Evolutionary conservation across 768 basidiomycete species (phyloP), one percentile per base, ranked within the genome.

Genomic region (Galerina marginata): DNA sequence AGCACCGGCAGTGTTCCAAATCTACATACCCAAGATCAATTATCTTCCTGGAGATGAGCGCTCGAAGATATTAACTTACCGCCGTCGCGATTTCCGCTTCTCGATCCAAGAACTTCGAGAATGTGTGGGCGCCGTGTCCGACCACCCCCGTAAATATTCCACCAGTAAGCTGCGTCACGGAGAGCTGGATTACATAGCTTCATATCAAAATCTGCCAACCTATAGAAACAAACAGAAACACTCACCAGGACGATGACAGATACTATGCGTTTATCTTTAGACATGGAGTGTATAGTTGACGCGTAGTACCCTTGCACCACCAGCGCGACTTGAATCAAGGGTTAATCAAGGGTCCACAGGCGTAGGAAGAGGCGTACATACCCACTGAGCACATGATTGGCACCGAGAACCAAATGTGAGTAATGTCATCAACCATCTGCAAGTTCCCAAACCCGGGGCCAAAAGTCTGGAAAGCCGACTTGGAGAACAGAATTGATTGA

Each of bases 1-100:
- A 46, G 51, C 50, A 6, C 50, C 60, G 14, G 60, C 50, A 45
- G 55, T 49, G 26, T 61, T 61, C 60, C 60, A 61, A n/a, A 61
- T 39, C 55, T 61, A 25, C 20, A 38, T 5, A 29, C 14, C 14
- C n/a, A 29, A 46, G 2, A 33, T 29, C 1, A 37, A 38, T 45
- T 11, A 29, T 26, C 47, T 29, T n/a, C 16, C 36, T 47, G 29
- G 20, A 3, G 25, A 56, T 29, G 12, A 50, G n/a, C 14, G 16
- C 39, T 29, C 29, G 44, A 16, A 25, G 48, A 16, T 25, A 52
- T 42, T 25, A 1, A 20, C 60, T 26, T 46, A 61, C 60, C 14
- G 49, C 55, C 15, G 50, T 53, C 25, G 44, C 56, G 48, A 61
- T 43, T 33, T 23, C 38, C 2, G 37, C 60, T 39, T 61, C 45